Evolutionary conservation across 306 rosid genomes (phyloP), one percentile per base, ranked within the genome.

Genomic region (Nissolia schottii): DNA sequence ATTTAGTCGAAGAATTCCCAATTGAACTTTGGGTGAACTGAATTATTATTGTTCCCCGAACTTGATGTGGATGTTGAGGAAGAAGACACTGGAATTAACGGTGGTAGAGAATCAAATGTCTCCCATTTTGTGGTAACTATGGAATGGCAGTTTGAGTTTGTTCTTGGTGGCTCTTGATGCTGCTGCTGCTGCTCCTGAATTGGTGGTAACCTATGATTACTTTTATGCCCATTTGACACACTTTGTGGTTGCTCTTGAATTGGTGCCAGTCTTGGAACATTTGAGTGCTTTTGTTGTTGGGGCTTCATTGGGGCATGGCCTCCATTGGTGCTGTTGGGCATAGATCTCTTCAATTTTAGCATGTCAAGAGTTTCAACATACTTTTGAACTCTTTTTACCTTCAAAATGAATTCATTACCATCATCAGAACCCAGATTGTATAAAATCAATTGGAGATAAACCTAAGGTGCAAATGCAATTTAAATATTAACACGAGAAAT

Each of bases 111-210:
- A 73, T 93, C 96, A 51, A 93, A 93, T 31, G 89, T 88, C 83
- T 93, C 98, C 98, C 98, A 93, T 61, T 85, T 87, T n/a, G 98
- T 90, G 64, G 96, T 90, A 19, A 90, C 93, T 22, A 87, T 74
- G 16, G 73, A 70, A 53, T 78, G 55, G 32, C 76, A 90, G 11
- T 34, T 65, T 79, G 78, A 64, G 74, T 64, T 55, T 46, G 38
- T 56, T 67, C 22, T 24, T 19, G 41, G 25, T 58, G 49, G 51
- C n/a, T n/a, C n/a, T n/a, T n/a, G n/a, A n/a, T n/a, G n/a, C n/a
- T n/a, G n/a, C n/a, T n/a, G n/a, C n/a, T n/a, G n/a, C 28, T 82
- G 83, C 81, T 85, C 91, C 62, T 80, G 76, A 55, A 76, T 71
- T 77, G 89, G 81, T 45, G 84, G 6, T 37, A 82, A 79, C 9